Percentiles rank a stretch among this genome's conserved stretches.
Conservation (phyloP, 805 yeast species). For the Metschnikowia gelsemii region DNA sequence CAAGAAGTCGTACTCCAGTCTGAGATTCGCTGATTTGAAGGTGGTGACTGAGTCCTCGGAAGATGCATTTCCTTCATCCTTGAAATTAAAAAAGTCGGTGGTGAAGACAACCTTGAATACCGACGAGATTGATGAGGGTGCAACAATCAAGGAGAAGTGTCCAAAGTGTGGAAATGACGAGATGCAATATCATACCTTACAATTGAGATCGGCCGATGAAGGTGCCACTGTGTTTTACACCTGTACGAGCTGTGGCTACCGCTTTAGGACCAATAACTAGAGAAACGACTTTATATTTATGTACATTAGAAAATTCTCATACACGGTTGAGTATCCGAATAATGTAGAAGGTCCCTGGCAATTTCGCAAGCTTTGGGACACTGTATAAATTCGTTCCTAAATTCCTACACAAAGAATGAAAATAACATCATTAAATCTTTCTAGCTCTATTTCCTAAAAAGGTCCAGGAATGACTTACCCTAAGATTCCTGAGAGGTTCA, state of each 20-base stretch:
- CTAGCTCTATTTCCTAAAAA: too few relatives aligned
- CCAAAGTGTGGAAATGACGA: constrained; percentile 98
- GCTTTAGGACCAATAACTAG: constrained; percentile 89
- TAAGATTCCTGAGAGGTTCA: too few relatives aligned
- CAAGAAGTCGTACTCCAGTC: constrained; percentile 40
- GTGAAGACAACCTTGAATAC: constrained; percentile 81
- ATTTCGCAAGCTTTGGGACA: too few relatives aligned
- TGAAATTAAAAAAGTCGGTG: constrained; percentile 78
- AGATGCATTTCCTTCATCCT: constrained; percentile 88
- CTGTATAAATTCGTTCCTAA: too few relatives aligned
- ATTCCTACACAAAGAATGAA: not conserved
- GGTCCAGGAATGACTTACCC: too few relatives aligned
- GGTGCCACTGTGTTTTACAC: constrained; percentile 99
- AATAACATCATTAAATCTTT: too few relatives aligned
- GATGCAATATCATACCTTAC: constrained; percentile 96
- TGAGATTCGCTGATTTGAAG: constrained; percentile 69
- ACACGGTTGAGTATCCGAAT: too few relatives aligned
- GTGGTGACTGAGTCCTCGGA: constrained; percentile 87
- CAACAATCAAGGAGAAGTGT: constrained; percentile 94
- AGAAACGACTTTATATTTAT: constrained; percentile 3
- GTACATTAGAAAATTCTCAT: constrained; percentile 9
- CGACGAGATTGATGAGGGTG: constrained; percentile 88
- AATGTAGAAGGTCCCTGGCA: too few relatives aligned
- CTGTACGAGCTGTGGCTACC: constrained; percentile 88
- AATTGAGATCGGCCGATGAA: constrained; percentile 97